Evolutionary conservation across 2,329 filamentous ascomycete species (phyloP).

Genomic region (Trichoderma afroharzianum): DNA sequence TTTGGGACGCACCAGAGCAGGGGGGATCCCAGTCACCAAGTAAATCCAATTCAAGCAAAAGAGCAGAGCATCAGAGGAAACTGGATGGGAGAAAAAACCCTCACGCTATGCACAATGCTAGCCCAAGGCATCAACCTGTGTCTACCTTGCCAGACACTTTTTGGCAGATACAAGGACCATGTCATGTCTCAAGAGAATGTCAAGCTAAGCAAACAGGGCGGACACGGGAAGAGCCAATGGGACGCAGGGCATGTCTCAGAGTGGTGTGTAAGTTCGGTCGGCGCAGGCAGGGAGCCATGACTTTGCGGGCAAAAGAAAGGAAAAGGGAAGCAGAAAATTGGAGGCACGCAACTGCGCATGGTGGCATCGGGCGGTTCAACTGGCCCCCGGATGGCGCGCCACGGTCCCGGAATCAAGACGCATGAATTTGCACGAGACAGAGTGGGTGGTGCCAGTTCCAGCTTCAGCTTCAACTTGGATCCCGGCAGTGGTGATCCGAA

Average conservation of each 20-base stretch:
- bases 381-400: not conserved
- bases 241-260: not conserved
- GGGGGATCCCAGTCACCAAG: not conserved
- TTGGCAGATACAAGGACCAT: not conserved
- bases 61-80: not conserved
- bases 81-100: not conserved
- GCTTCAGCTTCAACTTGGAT: not conserved
- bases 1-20: not conserved
- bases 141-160: not conserved
- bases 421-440: not conserved
- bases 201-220: not conserved
- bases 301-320: not conserved
- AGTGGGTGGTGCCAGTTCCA: not conserved
- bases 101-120: not conserved
- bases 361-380: not conserved
- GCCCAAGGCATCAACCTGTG: not conserved
- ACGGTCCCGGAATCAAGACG: not conserved
- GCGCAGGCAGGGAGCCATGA: not conserved
- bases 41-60: not conserved
- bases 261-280: not conserved
- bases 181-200: not conserved
- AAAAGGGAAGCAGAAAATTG: not conserved
- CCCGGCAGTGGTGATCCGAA: not conserved
- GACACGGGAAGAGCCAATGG: not conserved
- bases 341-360: not conserved